Evolutionary conservation across 1,284 basidiomycete species (phyloP).

Genomic region (Rhizoctonia solani): DNA sequence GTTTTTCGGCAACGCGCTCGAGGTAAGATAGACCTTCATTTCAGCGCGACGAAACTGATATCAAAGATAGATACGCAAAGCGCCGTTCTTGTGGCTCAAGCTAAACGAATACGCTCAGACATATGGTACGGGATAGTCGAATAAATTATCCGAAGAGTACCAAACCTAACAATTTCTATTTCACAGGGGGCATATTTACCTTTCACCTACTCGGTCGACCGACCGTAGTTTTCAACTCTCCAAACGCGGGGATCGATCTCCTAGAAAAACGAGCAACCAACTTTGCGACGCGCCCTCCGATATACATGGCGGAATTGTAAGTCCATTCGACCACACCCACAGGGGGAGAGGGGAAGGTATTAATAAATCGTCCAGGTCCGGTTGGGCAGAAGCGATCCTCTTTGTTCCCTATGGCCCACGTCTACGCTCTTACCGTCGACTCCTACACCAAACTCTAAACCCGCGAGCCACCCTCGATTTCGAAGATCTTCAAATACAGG

Average conservation of each 20-base stretch:
- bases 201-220: conserved; percentile 16
- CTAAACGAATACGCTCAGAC: conserved; percentile 11
- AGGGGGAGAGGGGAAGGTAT: background rate
- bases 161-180: background rate
- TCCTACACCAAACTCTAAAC: conserved; percentile 34
- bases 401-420: conserved; percentile 32
- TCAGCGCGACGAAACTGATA: background rate
- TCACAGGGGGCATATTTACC: conserved; percentile 19
- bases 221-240: background rate
- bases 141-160: background rate
- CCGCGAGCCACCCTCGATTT: conserved; percentile 32
- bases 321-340: background rate
- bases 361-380: background rate
- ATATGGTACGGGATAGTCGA: background rate
- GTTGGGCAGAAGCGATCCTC: conserved; percentile 26
- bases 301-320: conserved; percentile 24
- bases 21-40: background rate
- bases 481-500: conserved; percentile 29
- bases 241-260: conserved; percentile 2
- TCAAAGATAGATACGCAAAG: conserved; percentile 9
- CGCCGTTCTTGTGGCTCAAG: conserved; percentile 19
- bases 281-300: conserved; percentile 17
- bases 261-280: conserved; percentile 21
- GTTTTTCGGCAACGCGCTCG: conserved; percentile 21
- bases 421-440: conserved; percentile 30